Base-by-base conservation (phyloP, 2,329 filamentous ascomycete genomes). In the Cyclaneusma minus region DNA sequence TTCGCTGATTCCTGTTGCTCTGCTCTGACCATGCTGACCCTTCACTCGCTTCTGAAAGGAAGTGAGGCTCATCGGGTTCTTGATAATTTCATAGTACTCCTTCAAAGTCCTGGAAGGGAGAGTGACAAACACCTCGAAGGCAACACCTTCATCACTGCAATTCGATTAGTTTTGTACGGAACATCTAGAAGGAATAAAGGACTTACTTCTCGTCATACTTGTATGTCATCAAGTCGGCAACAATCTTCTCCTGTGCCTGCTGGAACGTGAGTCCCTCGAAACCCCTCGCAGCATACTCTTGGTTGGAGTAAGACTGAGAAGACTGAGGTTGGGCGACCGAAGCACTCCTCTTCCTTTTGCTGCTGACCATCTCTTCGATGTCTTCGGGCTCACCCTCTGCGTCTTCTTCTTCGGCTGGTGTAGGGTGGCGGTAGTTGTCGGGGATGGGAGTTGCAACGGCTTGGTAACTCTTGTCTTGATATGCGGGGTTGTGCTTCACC, bases 81-180 rank as follows among this genome's bases (percentile, higher is more conserved):
- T 68, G 39, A 94, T 89, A 31, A 87, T 56, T 41, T 76, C 69
- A 49, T 89, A 93, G 49, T 94, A 94, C 42, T 93, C 84, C 39
- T 74, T 81, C 22, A 91, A 54, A 24, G 64, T 63, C 16, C 81
- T 70, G 15, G 78, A 65, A 0, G 84, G 84, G 15, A 92, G 62
- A 41, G 79, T 78, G 31, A 84, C 56, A 41, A 92, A 93, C 0
- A 80, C 73, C 35, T 71, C 63, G 37, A 73, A 76, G 34, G 72
- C 68, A 20, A 72, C 68, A 28, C 77, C 78, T 25, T 79, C 69
- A 25, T 77, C 65, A 23, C 74, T 80, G 34, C 9, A 11, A 16
- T 16, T 19, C 9, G 10, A 13, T 18, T 15, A 26, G 35, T 30
- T 29, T 24, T 23, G 26, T 12, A 16, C 29, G 3, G 29, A 25